Percentiles rank a stretch among this genome's conserved stretches.
phyloP scores from a whole-genome alignment of 2,329 filamentous ascomycete species.

The Sporothrix dimorphospora region DNA sequence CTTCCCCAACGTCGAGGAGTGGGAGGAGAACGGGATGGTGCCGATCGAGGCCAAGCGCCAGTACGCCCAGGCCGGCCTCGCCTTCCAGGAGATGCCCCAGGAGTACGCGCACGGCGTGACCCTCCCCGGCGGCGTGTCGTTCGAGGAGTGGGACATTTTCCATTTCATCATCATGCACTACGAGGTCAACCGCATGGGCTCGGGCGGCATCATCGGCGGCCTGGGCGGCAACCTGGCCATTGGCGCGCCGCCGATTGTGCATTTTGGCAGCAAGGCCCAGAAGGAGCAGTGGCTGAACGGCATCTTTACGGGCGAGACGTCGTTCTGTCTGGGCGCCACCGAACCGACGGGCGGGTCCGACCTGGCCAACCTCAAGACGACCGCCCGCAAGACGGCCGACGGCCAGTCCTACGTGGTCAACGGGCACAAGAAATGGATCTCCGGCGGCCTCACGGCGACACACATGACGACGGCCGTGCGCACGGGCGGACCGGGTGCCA shows the following conservation, averaged over 20 bases:
- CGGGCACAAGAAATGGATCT: constrained; percentile 71
- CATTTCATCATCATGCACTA: constrained; percentile 59
- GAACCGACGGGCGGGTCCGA: constrained; percentile 66
- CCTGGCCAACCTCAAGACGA: constrained; percentile 65
- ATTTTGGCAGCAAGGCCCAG: constrained; percentile 63
- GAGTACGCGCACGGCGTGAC: constrained; percentile 46
- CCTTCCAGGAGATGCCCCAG: constrained; percentile 42
- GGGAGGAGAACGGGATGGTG: constrained; percentile 62
- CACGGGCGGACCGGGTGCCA: constrained; percentile 57
- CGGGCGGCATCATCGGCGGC: constrained; percentile 57
- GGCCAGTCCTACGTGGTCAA: constrained; percentile 64
- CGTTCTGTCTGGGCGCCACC: constrained; percentile 67
- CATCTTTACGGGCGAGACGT: constrained; percentile 60
- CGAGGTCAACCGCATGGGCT: constrained; percentile 58
- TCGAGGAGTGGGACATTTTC: constrained; percentile 58
- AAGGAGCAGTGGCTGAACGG: constrained; percentile 61
- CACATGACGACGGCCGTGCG: constrained; percentile 66
- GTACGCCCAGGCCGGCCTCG: constrained; percentile 47
- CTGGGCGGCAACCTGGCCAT: constrained; percentile 64
- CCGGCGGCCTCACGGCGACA: constrained; percentile 62
- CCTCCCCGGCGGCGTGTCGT: constrained; percentile 50
- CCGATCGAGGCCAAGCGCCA: constrained; percentile 46
- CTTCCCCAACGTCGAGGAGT: constrained; percentile 62
- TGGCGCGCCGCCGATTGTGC: constrained; percentile 65
- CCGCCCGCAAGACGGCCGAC: constrained; percentile 50